phyloP scores from a whole-genome alignment of 2,329 filamentous ascomycete species.

The Amesomyces nigricolor region DNA sequence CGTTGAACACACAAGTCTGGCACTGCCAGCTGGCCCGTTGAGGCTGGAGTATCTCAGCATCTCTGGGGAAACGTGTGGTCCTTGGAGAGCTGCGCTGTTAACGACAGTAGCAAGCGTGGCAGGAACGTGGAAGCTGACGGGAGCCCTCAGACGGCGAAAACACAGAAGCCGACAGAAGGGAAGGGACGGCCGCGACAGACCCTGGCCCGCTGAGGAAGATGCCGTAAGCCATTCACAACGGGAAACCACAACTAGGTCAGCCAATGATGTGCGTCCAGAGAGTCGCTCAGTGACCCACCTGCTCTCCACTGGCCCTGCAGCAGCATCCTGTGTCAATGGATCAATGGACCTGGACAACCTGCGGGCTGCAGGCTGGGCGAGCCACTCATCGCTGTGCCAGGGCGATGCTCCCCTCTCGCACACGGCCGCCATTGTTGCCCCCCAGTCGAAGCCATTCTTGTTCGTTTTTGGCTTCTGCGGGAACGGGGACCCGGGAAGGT shows the following conservation, averaged over 20 bases:
- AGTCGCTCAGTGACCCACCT: slow-evolving; percentile 8
- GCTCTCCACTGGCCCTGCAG: slow-evolving; percentile 18
- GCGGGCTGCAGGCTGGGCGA: too few species aligned
- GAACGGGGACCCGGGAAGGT: slow-evolving; percentile 1
- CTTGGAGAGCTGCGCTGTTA: slow-evolving; percentile 18
- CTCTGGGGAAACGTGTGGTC: not conserved
- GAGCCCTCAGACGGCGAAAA: slow-evolving; percentile 7
- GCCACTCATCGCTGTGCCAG: not conserved
- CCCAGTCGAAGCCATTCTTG: not conserved
- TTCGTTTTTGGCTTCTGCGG: not conserved
- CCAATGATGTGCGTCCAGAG: slow-evolving; percentile 16
- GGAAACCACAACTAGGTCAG: slow-evolving; percentile 6
- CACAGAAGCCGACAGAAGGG: slow-evolving; percentile 27
- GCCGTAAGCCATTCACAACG: slow-evolving; percentile 23
- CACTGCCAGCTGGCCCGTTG: not conserved
- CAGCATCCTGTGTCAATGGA: not conserved
- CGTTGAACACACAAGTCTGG: not conserved
- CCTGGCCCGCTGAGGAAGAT: slow-evolving; percentile 15
- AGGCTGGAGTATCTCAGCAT: slow-evolving; percentile 5
- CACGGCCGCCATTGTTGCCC: not conserved
- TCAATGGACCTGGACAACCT: too few species aligned
- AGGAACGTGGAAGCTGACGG: too few species aligned
- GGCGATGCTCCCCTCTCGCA: not conserved
- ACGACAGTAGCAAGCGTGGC: slow-evolving; percentile 3
- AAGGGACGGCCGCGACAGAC: slow-evolving; percentile 18